Evolutionary conservation across 2,329 filamentous ascomycete genomes (phyloP).

Genomic region (Monosporascus sp.): DNA sequence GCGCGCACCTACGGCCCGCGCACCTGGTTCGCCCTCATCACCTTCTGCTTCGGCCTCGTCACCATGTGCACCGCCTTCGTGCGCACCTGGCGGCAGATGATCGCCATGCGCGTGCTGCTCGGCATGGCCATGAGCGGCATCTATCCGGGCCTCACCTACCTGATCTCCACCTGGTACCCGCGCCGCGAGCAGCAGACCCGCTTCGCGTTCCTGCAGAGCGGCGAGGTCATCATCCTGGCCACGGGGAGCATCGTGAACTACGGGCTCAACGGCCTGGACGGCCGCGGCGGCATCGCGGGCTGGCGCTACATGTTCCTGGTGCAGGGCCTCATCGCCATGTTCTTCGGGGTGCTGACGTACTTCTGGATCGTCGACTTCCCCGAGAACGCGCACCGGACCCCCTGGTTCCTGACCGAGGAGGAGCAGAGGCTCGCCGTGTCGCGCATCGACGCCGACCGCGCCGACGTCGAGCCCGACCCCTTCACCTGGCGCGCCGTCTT

Average conservation of each 20-base stretch:
- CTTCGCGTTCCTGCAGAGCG: constrained; percentile 59
- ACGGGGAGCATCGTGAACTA: constrained; percentile 65
- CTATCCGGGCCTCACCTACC: constrained; percentile 46
- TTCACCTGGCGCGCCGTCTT: constrained; percentile 53
- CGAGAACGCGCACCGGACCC: constrained; percentile 51
- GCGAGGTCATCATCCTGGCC: constrained; percentile 60
- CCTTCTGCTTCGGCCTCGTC: constrained; percentile 55
- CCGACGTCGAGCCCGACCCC: constrained; percentile 50
- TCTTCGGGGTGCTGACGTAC: constrained; percentile 56
- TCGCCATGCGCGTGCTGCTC: constrained; percentile 58
- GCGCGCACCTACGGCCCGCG: constrained; percentile 61
- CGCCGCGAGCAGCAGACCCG: constrained; percentile 60
- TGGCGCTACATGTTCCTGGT: constrained; percentile 69
- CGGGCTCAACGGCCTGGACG: constrained; percentile 59
- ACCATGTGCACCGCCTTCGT: constrained; percentile 66
- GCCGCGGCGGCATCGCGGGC: constrained; percentile 48
- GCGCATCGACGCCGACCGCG: constrained; percentile 56
- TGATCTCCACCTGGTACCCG: constrained; percentile 57
- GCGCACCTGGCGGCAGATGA: constrained; percentile 64
- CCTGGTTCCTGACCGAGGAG: constrained; percentile 50
- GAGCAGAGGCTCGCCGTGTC: constrained; percentile 52
- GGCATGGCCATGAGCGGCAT: constrained; percentile 57
- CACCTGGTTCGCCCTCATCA: constrained; percentile 59
- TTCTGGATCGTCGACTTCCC: constrained; percentile 71
- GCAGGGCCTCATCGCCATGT: constrained; percentile 55